Percentiles rank a stretch among this genome's conserved stretches.
Conservation (phyloP, 2,329 filamentous ascomycete species). For the Alternaria arbusti region DNA sequence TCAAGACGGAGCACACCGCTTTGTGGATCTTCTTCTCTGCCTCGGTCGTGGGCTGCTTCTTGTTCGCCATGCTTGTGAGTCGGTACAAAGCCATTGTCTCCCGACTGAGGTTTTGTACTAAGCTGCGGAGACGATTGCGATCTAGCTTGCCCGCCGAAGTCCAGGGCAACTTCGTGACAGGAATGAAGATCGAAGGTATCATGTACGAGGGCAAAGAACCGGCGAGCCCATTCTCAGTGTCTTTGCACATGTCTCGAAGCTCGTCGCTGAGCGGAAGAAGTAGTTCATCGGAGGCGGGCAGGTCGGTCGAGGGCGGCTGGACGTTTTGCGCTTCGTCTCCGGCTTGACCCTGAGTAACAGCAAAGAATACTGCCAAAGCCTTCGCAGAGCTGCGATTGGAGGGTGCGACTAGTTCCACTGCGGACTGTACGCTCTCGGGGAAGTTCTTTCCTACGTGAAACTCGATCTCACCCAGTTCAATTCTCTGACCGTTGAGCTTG, state of each 20-base stretch:
- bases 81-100: slow-evolving; percentile 40
- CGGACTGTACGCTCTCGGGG: slow-evolving; percentile 39
- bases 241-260: slow-evolving; percentile 36
- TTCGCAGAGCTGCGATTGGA: slow-evolving; percentile 36
- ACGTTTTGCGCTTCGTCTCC: slow-evolving; percentile 6
- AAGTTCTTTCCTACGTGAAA: slow-evolving; percentile 43
- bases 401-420: slow-evolving; percentile 42
- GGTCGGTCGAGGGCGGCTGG: slow-evolving; percentile 25
- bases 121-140: slow-evolving; percentile 35
- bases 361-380: slow-evolving; percentile 43
- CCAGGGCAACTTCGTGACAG: slow-evolving; percentile 41
- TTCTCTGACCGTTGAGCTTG: slow-evolving; percentile 39
- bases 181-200: slow-evolving; percentile 44
- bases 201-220: slow-evolving; percentile 42
- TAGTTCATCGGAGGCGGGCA: slow-evolving; percentile 34
- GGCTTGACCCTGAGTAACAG: slow-evolving; percentile 20
- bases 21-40: slow-evolving; percentile 41
- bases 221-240: slow-evolving; percentile 37
- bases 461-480: slow-evolving; percentile 40
- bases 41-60: slow-evolving; percentile 34
- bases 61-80: slow-evolving; percentile 34
- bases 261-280: slow-evolving; percentile 37
- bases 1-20: slow-evolving; percentile 38
- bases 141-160: slow-evolving; percentile 43
- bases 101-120: slow-evolving; percentile 36